phyloP scores from a whole-genome alignment of 2,329 filamentous ascomycete species.

The Erysiphe pisi region DNA sequence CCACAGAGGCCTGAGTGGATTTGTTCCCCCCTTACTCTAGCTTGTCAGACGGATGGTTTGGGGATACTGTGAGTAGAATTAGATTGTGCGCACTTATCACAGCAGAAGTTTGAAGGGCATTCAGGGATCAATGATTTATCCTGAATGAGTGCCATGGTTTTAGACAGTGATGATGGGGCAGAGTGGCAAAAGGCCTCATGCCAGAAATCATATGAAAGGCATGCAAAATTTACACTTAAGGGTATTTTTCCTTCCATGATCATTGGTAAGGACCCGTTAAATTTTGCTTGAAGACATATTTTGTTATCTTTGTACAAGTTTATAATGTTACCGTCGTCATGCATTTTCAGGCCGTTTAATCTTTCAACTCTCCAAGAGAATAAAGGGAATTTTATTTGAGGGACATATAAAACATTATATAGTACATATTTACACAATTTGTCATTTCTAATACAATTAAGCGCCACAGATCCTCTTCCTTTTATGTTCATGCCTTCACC shows the following conservation, averaged over 20 bases:
- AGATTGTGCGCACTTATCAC: too few species aligned
- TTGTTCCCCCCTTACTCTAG: too few species aligned
- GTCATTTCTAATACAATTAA: not conserved
- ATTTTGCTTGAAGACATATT: not conserved
- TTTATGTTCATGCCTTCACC: not conserved
- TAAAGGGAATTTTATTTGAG: not conserved
- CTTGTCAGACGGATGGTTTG: too few species aligned
- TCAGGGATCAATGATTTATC: too few species aligned
- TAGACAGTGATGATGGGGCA: not conserved
- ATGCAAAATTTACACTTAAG: not conserved
- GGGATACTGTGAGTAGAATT: too few species aligned
- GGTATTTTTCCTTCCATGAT: not conserved
- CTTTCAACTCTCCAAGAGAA: not conserved
- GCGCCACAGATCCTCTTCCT: not conserved
- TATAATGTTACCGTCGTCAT: not conserved
- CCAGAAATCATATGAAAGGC: not conserved
- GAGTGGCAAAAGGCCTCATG: not conserved
- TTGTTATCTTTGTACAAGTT: not conserved
- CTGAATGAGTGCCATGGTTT: too few species aligned
- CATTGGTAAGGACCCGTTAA: not conserved
- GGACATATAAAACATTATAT: not conserved
- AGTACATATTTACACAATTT: not conserved
- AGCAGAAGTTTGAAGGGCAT: too few species aligned
- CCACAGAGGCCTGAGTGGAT: not conserved
- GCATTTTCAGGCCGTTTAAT: not conserved